phyloP scores from a whole-genome alignment of 768 basidiomycete genomes.

The Ramaria sp. region DNA sequence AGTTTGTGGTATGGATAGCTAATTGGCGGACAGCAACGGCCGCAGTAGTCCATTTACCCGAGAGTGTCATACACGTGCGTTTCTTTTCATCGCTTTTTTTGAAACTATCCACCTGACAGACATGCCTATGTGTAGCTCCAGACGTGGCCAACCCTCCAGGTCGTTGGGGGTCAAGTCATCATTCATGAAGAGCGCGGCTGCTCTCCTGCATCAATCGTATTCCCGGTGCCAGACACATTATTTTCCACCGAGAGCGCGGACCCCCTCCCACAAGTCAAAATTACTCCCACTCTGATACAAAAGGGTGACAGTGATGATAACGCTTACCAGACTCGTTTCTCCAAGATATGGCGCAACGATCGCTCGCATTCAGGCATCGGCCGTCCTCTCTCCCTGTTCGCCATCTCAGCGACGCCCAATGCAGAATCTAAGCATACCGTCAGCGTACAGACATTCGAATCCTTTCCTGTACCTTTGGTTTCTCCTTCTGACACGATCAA shows the following conservation, averaged over 20 bases:
- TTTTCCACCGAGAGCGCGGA: conserved; percentile 2
- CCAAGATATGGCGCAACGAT: conserved; percentile 9
- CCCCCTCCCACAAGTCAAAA: conserved; percentile 7
- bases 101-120: neutral
- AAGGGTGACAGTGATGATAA: conserved; percentile 5
- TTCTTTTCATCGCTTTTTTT: neutral
- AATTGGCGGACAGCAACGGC: conserved; percentile 10
- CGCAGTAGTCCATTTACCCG: conserved; percentile 8
- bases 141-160: conserved; percentile 9
- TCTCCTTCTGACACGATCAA: neutral
- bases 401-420: neutral
- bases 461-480: neutral
- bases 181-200: conserved; percentile 9
- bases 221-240: conserved; percentile 9
- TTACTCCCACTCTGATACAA: conserved; percentile 7
- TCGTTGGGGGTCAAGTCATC: conserved; percentile 5
- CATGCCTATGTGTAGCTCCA: neutral
- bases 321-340: conserved; percentile 9
- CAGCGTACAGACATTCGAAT: conserved; percentile 9
- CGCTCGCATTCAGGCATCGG: neutral
- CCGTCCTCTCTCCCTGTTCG: conserved; percentile 8
- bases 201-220: conserved; percentile 6
- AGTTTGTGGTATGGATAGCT: conserved; percentile 9
- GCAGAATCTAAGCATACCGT: neutral
- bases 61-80: conserved; percentile 7